Percentiles rank a stretch among this genome's conserved stretches.
phyloP scores from a whole-genome alignment of 1,139 yeast species.

The Komagataea norvegica region DNA sequence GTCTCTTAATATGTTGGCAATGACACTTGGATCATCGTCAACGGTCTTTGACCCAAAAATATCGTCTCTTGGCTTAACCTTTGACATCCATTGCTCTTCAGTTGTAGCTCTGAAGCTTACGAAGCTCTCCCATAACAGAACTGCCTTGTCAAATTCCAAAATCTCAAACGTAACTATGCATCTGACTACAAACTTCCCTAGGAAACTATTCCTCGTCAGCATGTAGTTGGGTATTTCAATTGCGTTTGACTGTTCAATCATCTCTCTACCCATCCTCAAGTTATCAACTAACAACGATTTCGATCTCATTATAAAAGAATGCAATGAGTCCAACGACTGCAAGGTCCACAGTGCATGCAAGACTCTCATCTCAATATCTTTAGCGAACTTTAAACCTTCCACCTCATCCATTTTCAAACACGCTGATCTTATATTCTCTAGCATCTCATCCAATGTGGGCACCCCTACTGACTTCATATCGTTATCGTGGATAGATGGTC shows the following conservation, averaged over 20 bases:
- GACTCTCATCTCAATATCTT: slow-evolving; percentile 26
- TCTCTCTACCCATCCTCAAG: slow-evolving; percentile 17
- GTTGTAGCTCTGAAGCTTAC: slow-evolving; percentile 44
- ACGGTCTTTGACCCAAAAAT: slow-evolving; percentile 21
- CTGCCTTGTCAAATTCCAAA: slow-evolving; percentile 54
- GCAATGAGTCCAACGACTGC: slow-evolving; percentile 27
- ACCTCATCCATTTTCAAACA: slow-evolving; percentile 20
- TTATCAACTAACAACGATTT: slow-evolving; percentile 26
- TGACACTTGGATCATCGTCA: slow-evolving; percentile 19
- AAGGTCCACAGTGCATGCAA: slow-evolving; percentile 27
- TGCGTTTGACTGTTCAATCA: slow-evolving; percentile 11
- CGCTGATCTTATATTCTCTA: slow-evolving; percentile 16
- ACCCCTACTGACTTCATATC: slow-evolving; percentile 12
- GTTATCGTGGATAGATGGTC: slow-evolving; percentile 17
- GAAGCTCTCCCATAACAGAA: slow-evolving; percentile 51
- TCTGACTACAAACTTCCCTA: slow-evolving; percentile 39
- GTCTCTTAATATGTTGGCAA: slow-evolving; percentile 3
- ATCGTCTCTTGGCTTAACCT: slow-evolving; percentile 11
- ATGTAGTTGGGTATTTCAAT: slow-evolving; percentile 19
- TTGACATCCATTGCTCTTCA: slow-evolving; percentile 11
- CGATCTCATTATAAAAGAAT: slow-evolving; percentile 29
- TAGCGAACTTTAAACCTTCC: slow-evolving; percentile 20
- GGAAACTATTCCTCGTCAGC: slow-evolving; percentile 34
- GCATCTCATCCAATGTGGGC: slow-evolving; percentile 22
- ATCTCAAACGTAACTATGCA: slow-evolving; percentile 47